phyloP scores from a whole-genome alignment of 139 green algal species.

The Tetraselmis striata region DNA sequence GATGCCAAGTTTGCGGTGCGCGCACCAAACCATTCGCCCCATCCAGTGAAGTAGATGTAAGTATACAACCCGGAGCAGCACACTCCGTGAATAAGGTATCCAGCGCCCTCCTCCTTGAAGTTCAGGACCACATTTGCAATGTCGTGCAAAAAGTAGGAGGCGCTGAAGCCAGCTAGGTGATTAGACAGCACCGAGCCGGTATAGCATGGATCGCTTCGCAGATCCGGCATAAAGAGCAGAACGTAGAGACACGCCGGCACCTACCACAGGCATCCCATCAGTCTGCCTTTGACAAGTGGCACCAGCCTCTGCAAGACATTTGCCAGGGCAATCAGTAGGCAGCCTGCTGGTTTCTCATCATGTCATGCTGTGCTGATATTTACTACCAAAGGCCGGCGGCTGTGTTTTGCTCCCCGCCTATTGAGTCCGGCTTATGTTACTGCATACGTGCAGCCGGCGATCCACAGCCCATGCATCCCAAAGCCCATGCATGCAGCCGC shows the following conservation, averaged over 20 bases:
- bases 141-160: conserved; percentile 43
- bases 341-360: too few species aligned
- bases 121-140: conserved; percentile 16
- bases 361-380: too few species aligned
- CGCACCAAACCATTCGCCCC: conserved; percentile 34
- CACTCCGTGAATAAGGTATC: conserved; percentile 29
- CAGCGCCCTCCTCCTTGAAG: conserved; percentile 21
- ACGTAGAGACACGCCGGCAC: not conserved
- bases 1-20: not conserved
- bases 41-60: conserved; percentile 20
- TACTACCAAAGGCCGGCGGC: too few species aligned
- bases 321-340: too few species aligned
- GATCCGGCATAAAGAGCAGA: not conserved
- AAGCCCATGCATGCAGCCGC: too few species aligned
- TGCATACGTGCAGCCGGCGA: too few species aligned
- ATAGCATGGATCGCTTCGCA: conserved; percentile 6
- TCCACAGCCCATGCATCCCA: too few species aligned
- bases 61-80: conserved; percentile 31
- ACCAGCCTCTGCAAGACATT: too few species aligned
- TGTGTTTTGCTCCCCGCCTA: too few species aligned
- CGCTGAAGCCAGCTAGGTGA: conserved; percentile 20
- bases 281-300: too few species aligned
- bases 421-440: too few species aligned
- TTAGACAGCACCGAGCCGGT: conserved; percentile 11
- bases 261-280: not conserved